Percentiles rank a stretch among this genome's conserved stretches.
Evolutionary conservation across 2,329 filamentous ascomycete genomes (phyloP).

Genomic region (Chalaropsis ovoidea): DNA sequence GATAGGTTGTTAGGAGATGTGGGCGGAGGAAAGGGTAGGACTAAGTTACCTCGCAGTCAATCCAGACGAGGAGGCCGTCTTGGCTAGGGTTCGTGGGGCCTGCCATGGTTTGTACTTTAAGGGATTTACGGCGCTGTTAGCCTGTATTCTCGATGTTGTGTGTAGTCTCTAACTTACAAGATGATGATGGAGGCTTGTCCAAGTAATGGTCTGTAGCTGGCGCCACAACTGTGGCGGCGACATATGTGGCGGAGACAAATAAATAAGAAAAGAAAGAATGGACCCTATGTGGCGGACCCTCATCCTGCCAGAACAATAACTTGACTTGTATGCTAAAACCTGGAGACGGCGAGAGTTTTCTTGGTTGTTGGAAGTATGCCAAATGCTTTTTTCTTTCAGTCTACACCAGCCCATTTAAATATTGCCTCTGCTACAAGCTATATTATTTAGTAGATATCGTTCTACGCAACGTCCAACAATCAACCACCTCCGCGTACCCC

Average conservation of each 20-base stretch:
- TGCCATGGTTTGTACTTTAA: background rate
- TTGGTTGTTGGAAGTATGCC: no score
- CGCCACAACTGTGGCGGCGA: background rate
- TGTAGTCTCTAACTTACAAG: background rate
- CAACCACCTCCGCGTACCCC: no score
- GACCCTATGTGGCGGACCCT: no score
- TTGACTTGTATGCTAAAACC: no score
- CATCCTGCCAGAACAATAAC: no score
- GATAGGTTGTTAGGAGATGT: background rate
- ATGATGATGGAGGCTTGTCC: background rate
- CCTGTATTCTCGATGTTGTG: background rate
- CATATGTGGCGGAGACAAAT: background rate
- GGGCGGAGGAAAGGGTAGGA: background rate
- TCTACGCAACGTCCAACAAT: no score
- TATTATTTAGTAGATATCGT: no score
- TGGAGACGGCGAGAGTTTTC: no score
- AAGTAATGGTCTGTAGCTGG: background rate
- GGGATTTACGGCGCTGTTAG: background rate
- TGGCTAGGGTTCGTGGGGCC: background rate
- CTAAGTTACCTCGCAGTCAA: constrained; percentile 52
- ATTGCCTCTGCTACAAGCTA: no score
- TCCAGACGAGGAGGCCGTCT: constrained; percentile 67
- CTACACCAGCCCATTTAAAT: no score
- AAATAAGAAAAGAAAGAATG: background rate
- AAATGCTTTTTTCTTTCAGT: no score